These are phyloP conservation scores for Articulospora tetracladia DNA, from an alignment of 495 filamentous ascomycete genomes.

Conservation along the genomic window DNA sequence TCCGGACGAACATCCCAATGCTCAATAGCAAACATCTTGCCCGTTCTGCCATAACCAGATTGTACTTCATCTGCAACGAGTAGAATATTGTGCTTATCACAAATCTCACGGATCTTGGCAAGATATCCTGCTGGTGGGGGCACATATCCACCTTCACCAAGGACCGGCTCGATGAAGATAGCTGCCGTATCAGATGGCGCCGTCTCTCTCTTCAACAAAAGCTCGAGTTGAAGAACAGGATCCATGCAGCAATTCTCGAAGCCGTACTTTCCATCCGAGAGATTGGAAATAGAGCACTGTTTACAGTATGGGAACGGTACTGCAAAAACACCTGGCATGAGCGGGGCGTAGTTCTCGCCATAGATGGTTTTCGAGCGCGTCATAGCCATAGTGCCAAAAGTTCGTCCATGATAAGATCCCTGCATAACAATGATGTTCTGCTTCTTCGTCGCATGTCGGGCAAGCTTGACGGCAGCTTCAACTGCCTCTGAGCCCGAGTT, in stretches of 20 bases:
- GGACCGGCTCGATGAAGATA: slow-evolving; percentile 38
- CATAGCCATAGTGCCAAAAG: slow-evolving; percentile 36
- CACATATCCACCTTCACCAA: slow-evolving; percentile 44
- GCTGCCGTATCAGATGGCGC: slow-evolving; percentile 12
- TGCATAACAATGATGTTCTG: slow-evolving; percentile 63
- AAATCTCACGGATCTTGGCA: slow-evolving; percentile 53
- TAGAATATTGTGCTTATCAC: slow-evolving; percentile 58
- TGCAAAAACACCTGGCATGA: slow-evolving; percentile 23
- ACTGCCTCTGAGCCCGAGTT: slow-evolving; percentile 66
- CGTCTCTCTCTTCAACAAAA: slow-evolving; percentile 16
- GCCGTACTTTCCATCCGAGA: slow-evolving; percentile 9
- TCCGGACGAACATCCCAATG: slow-evolving; percentile 58
- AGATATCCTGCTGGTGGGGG: slow-evolving; percentile 61
- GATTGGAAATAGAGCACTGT: slow-evolving; percentile 13
- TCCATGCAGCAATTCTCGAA: slow-evolving; percentile 20
- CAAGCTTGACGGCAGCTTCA: slow-evolving; percentile 60
- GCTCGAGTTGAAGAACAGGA: slow-evolving; percentile 39
- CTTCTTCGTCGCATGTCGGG: slow-evolving; percentile 50
- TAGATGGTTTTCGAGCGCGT: slow-evolving; percentile 38
- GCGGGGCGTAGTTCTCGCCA: slow-evolving; percentile 23
- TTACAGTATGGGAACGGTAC: slow-evolving; percentile 19
- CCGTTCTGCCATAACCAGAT: slow-evolving; percentile 70
- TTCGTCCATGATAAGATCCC: slow-evolving; percentile 57
- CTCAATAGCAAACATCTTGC: slow-evolving; percentile 63
- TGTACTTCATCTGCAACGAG: slow-evolving; percentile 74